These are phyloP conservation scores for Phaeoacremonium minimum DNA, from an alignment of 2,329 filamentous ascomycete genomes.

Conservation along the genomic window DNA sequence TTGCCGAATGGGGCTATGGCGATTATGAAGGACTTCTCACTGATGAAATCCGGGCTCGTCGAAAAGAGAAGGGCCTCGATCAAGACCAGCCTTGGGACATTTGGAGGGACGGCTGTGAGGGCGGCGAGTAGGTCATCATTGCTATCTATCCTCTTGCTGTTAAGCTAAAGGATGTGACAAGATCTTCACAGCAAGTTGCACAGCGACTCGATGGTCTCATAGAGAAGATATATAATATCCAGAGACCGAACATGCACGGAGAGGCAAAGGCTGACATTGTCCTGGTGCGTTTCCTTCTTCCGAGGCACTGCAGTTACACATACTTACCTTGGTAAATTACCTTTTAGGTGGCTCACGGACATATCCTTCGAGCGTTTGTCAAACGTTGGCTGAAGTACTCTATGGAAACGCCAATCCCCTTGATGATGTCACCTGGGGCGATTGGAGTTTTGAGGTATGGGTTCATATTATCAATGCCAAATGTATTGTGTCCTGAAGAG, in stretches of 20 bases:
- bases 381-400: conserved; percentile 39
- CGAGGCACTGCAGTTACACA: not conserved
- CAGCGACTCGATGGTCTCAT: conserved; percentile 36
- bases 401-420: conserved; percentile 29
- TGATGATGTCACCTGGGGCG: conserved; percentile 39
- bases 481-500: not conserved
- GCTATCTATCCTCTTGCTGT: conserved; percentile 2
- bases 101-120: conserved; percentile 54
- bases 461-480: conserved; percentile 7
- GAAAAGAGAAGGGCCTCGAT: conserved; percentile 43
- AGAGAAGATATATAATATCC: conserved; percentile 29
- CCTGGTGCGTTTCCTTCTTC: conserved; percentile 15
- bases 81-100: conserved; percentile 47
- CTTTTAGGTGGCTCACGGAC: conserved; percentile 33
- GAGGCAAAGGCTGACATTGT: conserved; percentile 30
- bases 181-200: conserved; percentile 27
- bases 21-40: conserved; percentile 55
- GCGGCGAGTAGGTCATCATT: conserved; percentile 39
- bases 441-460: conserved; percentile 34
- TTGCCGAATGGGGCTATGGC: conserved; percentile 61
- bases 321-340: not conserved
- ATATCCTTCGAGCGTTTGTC: conserved; percentile 37
- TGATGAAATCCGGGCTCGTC: conserved; percentile 40
- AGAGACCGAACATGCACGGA: conserved; percentile 31
- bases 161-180: conserved; percentile 13